A percentile compares a stretch with the other conserved stretches of the same genome.
Conservation (phyloP, 2,329 filamentous ascomycete genomes). For the Fusarium fujikuroi region DNA sequence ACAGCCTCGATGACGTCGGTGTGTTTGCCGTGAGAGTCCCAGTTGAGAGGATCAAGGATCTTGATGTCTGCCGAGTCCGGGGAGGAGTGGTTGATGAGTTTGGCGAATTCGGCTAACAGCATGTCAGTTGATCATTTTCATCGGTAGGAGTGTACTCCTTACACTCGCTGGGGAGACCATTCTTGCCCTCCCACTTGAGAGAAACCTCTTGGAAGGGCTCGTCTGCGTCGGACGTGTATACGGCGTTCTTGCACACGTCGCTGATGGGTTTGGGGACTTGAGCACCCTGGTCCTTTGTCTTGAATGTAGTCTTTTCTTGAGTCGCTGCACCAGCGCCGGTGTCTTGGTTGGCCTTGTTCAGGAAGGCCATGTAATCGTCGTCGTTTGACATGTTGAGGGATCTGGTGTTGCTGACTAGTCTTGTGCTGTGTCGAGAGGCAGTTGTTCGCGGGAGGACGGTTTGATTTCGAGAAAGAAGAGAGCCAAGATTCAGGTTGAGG, state of each 20-base stretch:
- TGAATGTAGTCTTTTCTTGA: conserved; percentile 54
- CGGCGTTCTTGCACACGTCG: conserved; percentile 61
- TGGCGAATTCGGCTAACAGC: conserved; percentile 72
- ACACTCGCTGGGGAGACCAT: conserved; percentile 71
- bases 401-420: conserved; percentile 37
- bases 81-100: conserved; percentile 69
- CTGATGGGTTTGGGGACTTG: conserved; percentile 70
- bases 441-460: neutral
- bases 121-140: conserved; percentile 4
- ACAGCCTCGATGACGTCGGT: conserved; percentile 75
- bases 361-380: conserved; percentile 84
- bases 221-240: conserved; percentile 85
- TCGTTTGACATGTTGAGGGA: conserved; percentile 73
- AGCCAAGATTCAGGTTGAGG: conserved; percentile 1
- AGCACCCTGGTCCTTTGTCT: conserved; percentile 63
- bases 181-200: conserved; percentile 66
- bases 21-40: conserved; percentile 80
- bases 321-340: conserved; percentile 53
- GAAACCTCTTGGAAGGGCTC: conserved; percentile 85
- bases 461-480: neutral
- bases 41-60: conserved; percentile 75
- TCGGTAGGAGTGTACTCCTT: conserved; percentile 41
- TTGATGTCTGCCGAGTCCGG: conserved; percentile 67
- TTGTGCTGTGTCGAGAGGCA: neutral
- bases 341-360: conserved; percentile 87